Conservation (phyloP, 2,329 filamentous ascomycete genomes). For the Tolypocladium ophioglossoides region DNA sequence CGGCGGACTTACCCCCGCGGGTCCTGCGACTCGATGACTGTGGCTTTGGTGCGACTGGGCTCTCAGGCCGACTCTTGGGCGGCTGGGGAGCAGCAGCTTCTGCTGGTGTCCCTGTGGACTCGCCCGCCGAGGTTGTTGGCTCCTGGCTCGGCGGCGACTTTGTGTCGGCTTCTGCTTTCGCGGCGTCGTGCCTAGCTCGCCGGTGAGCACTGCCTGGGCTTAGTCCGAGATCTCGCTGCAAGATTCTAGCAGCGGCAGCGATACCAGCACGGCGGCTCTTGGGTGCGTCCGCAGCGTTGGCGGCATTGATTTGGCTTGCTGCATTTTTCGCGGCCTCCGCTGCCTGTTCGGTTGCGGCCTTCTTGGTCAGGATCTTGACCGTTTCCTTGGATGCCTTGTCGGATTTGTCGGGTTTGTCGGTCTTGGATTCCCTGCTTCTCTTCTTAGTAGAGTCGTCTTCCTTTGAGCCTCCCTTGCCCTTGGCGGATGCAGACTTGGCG, state of each 20-base stretch:
- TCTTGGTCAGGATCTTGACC: slow-evolving; percentile 54
- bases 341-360: slow-evolving; percentile 38
- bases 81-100: slow-evolving; percentile 8
- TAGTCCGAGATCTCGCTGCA: slow-evolving; percentile 56
- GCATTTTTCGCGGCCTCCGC: slow-evolving; percentile 34
- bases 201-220: slow-evolving; percentile 53
- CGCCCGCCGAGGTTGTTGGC: slow-evolving; percentile 8
- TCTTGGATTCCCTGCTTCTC: slow-evolving; percentile 52
- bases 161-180: slow-evolving; percentile 40
- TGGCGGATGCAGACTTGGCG: slow-evolving; percentile 39
- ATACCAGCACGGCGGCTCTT: slow-evolving; percentile 52
- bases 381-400: slow-evolving; percentile 46
- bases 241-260: slow-evolving; percentile 50
- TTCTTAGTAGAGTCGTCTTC: slow-evolving; percentile 47
- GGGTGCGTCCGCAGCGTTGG: slow-evolving; percentile 23
- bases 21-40: slow-evolving; percentile 17
- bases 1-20: slow-evolving; percentile 26
- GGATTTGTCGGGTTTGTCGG: slow-evolving; percentile 38
- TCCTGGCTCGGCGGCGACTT: slow-evolving; percentile 29
- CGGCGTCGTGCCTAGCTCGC: slow-evolving; percentile 46
- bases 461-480: slow-evolving; percentile 31
- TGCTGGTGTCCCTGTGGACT: slow-evolving; percentile 11
- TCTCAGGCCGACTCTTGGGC: slow-evolving; percentile 11
- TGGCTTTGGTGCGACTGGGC: slow-evolving; percentile 13
- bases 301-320: slow-evolving; percentile 23